phyloP scores from a whole-genome alignment of 805 yeast species.

The Brettanomyces naardenensis region DNA sequence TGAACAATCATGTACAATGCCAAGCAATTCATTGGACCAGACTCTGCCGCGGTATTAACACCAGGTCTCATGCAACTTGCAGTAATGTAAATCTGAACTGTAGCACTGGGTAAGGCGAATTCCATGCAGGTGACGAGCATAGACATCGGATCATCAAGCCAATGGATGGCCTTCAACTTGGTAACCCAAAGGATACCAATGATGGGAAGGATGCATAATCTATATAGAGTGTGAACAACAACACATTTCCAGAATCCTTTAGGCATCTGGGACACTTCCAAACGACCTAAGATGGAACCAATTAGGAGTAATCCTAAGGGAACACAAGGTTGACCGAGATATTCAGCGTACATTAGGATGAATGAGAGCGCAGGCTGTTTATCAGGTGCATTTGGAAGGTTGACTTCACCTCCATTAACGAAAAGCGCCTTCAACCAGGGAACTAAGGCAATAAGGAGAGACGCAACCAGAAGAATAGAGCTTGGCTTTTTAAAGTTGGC shows the following conservation, averaged over 20 bases:
- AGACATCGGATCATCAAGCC: constrained; percentile 36
- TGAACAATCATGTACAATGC: constrained; percentile 44
- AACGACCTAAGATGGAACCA: constrained; percentile 47
- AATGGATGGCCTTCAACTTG: constrained; percentile 37
- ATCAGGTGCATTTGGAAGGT: constrained; percentile 37
- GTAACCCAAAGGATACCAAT: constrained; percentile 44
- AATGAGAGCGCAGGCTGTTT: constrained; percentile 46
- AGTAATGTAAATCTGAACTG: constrained; percentile 51
- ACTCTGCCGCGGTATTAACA: constrained; percentile 26
- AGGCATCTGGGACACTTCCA: constrained; percentile 38
- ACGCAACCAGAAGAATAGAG: constrained; percentile 36
- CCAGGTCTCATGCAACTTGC: constrained; percentile 48
- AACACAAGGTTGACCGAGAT: constrained; percentile 45
- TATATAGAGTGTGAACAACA: constrained; percentile 30
- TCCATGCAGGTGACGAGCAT: constrained; percentile 39
- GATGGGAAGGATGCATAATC: constrained; percentile 42
- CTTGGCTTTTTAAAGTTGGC: constrained; percentile 42
- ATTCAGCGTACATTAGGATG: constrained; percentile 39
- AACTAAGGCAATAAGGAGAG: constrained; percentile 42
- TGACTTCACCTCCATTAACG: constrained; percentile 24
- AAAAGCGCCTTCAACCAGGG: constrained; percentile 47
- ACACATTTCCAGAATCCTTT: constrained; percentile 53
- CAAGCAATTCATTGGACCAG: constrained; percentile 44
- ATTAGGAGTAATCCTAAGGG: constrained; percentile 46
- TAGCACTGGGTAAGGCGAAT: constrained; percentile 49